Base-by-base conservation (phyloP, 305 asterid genomes). In the Andrographis paniculata region DNA sequence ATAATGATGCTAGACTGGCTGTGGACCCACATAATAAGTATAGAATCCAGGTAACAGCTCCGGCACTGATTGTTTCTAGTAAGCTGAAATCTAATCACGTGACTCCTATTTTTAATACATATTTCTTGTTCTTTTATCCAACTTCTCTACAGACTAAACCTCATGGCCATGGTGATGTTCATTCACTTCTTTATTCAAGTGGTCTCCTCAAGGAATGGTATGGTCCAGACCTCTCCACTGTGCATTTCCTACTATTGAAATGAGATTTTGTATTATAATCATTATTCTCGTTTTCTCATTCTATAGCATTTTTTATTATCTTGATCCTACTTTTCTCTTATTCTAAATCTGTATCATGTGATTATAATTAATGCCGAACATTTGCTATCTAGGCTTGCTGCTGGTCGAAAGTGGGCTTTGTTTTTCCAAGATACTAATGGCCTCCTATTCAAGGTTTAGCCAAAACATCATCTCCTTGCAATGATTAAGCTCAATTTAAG, bases 91-190 rank as follows among this genome's bases (percentile, higher is more conserved):
- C 20, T 14, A 42, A 50, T 50, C 24, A 24, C 22, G 42, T 44
- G 9, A 6, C 19, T 18, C 31, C 15, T 35, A 53, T 35, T 47
- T 38, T 47, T 22, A 37, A 20, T 44, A 14, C 38, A 30, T 46
- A 18, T 27, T 22, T 54, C 48, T 58, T 58, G 48, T 60, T 60
- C 35, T 58, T n/a, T 39, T 30, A 20, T 39, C 8, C 20, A 27
- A 42, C 49, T 69, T 42, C 48, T 55, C 54, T 63, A 16, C 63
- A 91, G 99, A 91, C 95, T 64, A 91, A 91, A 70, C 99, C 99
- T 58, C 99, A 91, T 60, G 99, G 99, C 58, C 99, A 91, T 67
- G 99, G 99, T 49, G 99, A 91, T 61, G 94, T 91, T 68, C 99
- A 91, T 71, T 79, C 96, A 30, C 95, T 91, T 77, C 93, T 91